phyloP scores from a whole-genome alignment of 352 stramenopile species.

The Pythium brachiatum region DNA sequence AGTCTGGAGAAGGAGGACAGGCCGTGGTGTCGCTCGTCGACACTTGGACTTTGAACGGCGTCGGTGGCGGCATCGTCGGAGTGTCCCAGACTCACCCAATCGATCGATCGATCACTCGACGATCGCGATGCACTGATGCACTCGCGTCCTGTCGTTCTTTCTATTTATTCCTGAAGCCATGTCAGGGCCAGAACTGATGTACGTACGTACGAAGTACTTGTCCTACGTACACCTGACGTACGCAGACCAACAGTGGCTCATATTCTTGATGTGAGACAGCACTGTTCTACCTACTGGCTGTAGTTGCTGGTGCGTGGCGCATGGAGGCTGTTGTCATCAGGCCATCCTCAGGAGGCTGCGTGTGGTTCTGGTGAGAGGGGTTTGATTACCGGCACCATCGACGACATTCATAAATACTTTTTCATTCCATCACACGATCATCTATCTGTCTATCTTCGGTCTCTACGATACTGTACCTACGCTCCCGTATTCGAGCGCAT shows the following conservation, averaged over 20 bases:
- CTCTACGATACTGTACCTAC: neutral
- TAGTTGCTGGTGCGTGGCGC: neutral
- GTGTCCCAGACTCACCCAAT: neutral
- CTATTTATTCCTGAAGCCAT: conserved; percentile 6
- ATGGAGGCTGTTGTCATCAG: neutral
- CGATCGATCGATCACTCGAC: neutral
- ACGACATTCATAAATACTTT: neutral
- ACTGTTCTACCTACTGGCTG: neutral
- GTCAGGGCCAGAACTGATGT: neutral
- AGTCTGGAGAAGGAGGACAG: neutral
- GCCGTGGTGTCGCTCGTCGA: neutral
- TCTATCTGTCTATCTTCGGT: neutral
- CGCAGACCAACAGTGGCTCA: neutral
- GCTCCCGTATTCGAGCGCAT: conserved; percentile 31
- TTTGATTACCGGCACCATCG: neutral
- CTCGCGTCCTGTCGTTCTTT: neutral
- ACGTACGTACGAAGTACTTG: neutral
- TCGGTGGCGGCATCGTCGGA: neutral
- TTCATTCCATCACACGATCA: neutral
- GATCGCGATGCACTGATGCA: neutral
- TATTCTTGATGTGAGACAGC: neutral
- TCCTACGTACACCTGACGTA: neutral
- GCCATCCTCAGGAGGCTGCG: neutral
- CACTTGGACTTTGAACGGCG: neutral
- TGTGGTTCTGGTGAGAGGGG: neutral